phyloP scores from a whole-genome alignment of 495 filamentous ascomycete genomes.

The Hypoxylon fuscum region DNA sequence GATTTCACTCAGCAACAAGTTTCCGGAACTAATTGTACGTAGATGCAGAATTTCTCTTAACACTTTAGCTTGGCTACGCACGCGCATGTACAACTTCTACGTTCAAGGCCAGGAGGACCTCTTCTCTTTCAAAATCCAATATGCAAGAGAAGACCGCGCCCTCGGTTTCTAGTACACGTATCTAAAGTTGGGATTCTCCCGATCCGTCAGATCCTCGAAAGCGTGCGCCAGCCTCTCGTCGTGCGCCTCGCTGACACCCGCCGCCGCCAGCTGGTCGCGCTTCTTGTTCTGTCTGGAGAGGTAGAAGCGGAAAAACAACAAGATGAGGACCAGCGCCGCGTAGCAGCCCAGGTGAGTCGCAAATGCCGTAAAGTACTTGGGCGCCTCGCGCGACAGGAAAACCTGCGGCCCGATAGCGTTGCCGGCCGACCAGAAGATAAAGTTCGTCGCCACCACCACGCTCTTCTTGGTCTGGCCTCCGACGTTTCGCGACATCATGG shows the following conservation, averaged over 20 bases:
- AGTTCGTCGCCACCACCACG: constrained; percentile 58
- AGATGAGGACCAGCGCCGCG: constrained; percentile 54
- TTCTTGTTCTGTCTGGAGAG: constrained; percentile 57
- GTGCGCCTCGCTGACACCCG: constrained; percentile 50
- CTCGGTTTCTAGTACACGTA: constrained; percentile 60
- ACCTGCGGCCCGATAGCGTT: constrained; percentile 65
- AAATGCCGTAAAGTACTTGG: constrained; percentile 64
- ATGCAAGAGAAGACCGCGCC: no score
- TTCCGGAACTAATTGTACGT: no score
- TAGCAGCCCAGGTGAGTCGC: constrained; percentile 66
- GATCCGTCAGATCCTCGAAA: constrained; percentile 68
- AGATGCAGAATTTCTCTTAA: no score
- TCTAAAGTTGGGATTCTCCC: constrained; percentile 65
- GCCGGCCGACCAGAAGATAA: constrained; percentile 60
- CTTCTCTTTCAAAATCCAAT: no score
- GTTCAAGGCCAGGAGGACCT: no score
- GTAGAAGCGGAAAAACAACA: constrained; percentile 58
- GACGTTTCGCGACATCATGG: constrained; percentile 61
- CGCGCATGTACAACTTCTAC: no score
- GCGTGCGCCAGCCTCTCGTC: constrained; percentile 58
- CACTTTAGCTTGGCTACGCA: no score
- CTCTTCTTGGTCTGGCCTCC: constrained; percentile 66
- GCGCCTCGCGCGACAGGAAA: constrained; percentile 59
- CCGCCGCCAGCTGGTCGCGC: constrained; percentile 54
- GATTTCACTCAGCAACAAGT: no score